Evolutionary conservation across 805 yeast genomes (phyloP), one percentile per base, ranked within the genome.

Genomic region (Saccharomycopsis sp.): DNA sequence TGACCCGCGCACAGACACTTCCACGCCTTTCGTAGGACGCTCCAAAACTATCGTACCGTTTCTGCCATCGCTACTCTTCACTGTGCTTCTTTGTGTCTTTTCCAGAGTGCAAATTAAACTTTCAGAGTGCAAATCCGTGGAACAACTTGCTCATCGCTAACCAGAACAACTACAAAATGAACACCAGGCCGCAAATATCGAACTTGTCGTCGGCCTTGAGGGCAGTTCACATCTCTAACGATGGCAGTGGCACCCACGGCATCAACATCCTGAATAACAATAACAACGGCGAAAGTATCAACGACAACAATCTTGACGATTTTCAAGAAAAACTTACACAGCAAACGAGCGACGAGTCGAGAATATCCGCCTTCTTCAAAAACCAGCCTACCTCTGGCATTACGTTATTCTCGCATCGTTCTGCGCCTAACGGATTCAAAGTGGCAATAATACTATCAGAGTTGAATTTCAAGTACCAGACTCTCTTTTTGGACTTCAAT

Each of bases 381-480:
- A 84, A 85, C 66, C 87, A 84, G 64, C 96, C 97, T 9, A 71
- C 79, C 18, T 87, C 84, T 62, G 97, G 97, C 1, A 89, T 81
- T 70, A 89, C 97, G 1, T 75, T 91, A 52, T 90, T 81, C 63
- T 88, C 81, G 66, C 96, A 72, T 83, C 85, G 95, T 64, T 85
- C 92, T 2, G 97, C 97, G 1, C 97, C 97, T 24, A 91, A 91
- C 71, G 97, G 97, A 1, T 91, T 89, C 77, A 92, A 94, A 72
- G 96, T 92, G 15, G 97, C 97, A 24, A 90, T 91, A 51, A 85
- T 90, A 34, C 75, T 94, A 59, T 82, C 90, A 58, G 98, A 92
- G 71, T 79, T 92, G 64, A 87, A 87, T 58, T 79, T 86, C 67
- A 81, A 81, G 37, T 92, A 87, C 73, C 82, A 84, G 64, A 90